These are phyloP conservation scores for Penicillium manginii DNA, from an alignment of 495 filamentous ascomycete genomes.

Conservation along the genomic window DNA sequence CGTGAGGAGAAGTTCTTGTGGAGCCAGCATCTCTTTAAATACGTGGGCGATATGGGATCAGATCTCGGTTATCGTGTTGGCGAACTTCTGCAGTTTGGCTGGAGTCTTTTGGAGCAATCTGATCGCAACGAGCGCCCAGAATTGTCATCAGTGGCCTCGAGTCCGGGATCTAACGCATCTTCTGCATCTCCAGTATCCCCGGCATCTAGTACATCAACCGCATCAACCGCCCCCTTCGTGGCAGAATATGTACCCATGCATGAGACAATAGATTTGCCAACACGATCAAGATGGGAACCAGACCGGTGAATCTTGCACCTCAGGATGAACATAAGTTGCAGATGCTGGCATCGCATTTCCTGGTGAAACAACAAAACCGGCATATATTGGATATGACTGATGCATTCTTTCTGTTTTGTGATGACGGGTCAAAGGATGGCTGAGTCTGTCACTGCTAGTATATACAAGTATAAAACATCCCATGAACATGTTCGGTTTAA, in stretches of 20 bases:
- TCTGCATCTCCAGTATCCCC: neutral
- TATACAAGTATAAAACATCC: no score
- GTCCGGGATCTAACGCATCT: neutral
- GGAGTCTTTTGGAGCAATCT: neutral
- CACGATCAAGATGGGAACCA: neutral
- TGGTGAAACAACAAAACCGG: neutral
- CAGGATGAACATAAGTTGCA: neutral
- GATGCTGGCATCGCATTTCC: neutral
- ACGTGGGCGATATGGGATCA: neutral
- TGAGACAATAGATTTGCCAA: neutral
- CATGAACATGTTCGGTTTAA: no score
- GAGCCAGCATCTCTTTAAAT: slow-evolving; percentile 1
- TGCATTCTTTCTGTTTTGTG: no score
- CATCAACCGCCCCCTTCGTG: neutral
- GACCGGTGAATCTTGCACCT: neutral
- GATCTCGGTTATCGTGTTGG: slow-evolving; percentile 1
- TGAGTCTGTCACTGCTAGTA: no score
- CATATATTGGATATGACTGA: no score
- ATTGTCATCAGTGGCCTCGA: neutral
- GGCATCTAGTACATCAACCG: neutral
- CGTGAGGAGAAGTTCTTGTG: slow-evolving; percentile 5
- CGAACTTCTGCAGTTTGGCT: slow-evolving; percentile 2
- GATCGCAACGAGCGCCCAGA: neutral
- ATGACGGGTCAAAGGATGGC: no score
- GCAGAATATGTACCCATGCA: neutral